Evolutionary conservation across 2,329 filamentous ascomycete genomes (phyloP).

Genomic region (Ceratocystis lukuohia): DNA sequence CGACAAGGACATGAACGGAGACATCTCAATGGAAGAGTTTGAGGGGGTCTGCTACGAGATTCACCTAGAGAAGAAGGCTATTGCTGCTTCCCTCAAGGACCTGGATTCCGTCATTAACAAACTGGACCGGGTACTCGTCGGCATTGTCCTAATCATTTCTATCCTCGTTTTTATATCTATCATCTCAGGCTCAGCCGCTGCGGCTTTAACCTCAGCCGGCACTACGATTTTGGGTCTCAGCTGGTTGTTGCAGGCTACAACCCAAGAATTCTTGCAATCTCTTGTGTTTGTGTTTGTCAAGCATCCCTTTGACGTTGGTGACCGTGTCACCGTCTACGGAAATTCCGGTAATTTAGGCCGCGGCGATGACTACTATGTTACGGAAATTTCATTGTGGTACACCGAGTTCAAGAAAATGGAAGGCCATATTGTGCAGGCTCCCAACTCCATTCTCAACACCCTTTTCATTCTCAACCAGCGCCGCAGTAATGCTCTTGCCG

Average conservation of each 20-base stretch:
- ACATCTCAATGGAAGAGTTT: conserved; percentile 90
- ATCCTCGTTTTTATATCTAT: conserved; percentile 79
- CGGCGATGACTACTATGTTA: conserved; percentile 92
- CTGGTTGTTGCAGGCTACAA: conserved; percentile 85
- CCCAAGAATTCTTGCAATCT: conserved; percentile 87
- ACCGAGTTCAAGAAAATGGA: conserved; percentile 99
- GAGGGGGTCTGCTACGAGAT: conserved; percentile 91
- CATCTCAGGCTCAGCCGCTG: conserved; percentile 79
- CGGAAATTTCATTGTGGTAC: conserved; percentile 82
- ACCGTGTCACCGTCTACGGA: conserved; percentile 82
- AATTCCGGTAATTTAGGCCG: conserved; percentile 65
- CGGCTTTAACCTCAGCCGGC: conserved; percentile 78
- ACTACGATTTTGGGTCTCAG: conserved; percentile 78
- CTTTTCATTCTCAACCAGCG: conserved; percentile 93
- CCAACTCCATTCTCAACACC: conserved; percentile 84
- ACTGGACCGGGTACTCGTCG: conserved; percentile 76
- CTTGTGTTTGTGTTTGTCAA: conserved; percentile 94
- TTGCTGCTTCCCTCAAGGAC: conserved; percentile 88
- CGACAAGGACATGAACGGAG: conserved; percentile 91
- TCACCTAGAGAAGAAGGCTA: conserved; percentile 85
- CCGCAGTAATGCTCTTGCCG: conserved; percentile 74
- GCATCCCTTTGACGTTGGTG: conserved; percentile 92
- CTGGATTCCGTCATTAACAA: conserved; percentile 86
- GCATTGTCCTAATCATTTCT: conserved; percentile 68
- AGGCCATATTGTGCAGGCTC: conserved; percentile 87